Conservation (phyloP, 2,329 filamentous ascomycete species). For the Escovopsis weberi region DNA sequence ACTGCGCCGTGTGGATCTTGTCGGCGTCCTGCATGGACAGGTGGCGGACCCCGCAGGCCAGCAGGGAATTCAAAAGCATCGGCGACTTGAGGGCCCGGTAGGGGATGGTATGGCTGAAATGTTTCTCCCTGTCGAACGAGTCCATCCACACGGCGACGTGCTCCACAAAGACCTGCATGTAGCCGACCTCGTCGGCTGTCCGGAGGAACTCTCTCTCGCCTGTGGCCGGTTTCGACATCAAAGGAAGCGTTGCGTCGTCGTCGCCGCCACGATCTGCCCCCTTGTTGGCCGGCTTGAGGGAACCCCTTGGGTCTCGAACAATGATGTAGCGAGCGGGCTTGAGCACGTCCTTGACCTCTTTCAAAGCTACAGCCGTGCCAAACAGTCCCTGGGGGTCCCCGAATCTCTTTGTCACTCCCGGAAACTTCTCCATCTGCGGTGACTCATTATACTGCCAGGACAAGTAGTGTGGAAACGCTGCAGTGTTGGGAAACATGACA, state of each 20-base stretch:
- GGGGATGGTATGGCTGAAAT: conserved; percentile 75
- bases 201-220: conserved; percentile 47
- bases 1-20: conserved; percentile 60
- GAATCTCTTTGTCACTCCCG: too few relatives aligned
- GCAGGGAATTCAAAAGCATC: conserved; percentile 76
- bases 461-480: background rate
- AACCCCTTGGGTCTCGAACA: too few relatives aligned
- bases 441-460: background rate
- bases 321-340: too few relatives aligned
- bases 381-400: too few relatives aligned
- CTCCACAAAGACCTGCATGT: conserved; percentile 85
- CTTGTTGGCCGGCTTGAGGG: too few relatives aligned
- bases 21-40: conserved; percentile 58
- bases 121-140: conserved; percentile 68
- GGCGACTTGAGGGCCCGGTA: conserved; percentile 69
- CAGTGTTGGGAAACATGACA: background rate
- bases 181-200: conserved; percentile 64
- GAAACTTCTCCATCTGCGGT: background rate
- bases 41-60: conserved; percentile 80
- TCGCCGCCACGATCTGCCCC: background rate
- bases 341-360: too few relatives aligned
- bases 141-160: conserved; percentile 94
- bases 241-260: background rate
- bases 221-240: background rate
- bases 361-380: too few relatives aligned